Evolutionary conservation across 306 rosid species (phyloP).

Genomic region (Cajanus cajan): DNA sequence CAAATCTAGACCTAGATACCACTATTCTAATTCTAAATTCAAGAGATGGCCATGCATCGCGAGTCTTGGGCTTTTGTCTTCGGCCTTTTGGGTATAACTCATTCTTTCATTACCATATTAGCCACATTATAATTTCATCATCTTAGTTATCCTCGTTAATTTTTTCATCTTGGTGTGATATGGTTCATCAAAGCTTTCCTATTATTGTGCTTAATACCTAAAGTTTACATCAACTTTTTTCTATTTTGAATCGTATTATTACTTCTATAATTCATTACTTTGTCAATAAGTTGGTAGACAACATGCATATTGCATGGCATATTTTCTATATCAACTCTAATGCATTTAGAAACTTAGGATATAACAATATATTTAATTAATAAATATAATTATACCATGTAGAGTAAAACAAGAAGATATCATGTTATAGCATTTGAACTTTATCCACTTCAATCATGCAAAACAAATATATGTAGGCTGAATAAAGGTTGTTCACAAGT

Average conservation of each 20-base stretch:
- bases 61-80: constrained; percentile 57
- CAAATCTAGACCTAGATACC: background rate
- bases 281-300: background rate
- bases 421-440: background rate
- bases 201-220: background rate
- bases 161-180: background rate
- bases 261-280: background rate
- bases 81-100: constrained; percentile 70
- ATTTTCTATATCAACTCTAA: background rate
- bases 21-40: constrained; percentile 15
- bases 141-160: background rate
- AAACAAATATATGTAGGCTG: background rate
- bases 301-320: constrained; percentile 17
- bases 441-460: background rate
- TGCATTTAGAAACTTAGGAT: background rate
- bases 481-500: constrained; percentile 7
- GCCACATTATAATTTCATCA: background rate
- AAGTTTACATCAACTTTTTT: background rate
- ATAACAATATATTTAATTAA: background rate
- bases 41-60: constrained; percentile 54
- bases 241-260: background rate
- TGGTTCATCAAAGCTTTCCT: background rate
- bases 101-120: background rate
- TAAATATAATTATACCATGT: background rate
- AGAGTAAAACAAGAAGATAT: background rate